These are phyloP conservation scores for Colletotrichum sp. DNA, from an alignment of 2,329 filamentous ascomycete genomes.

Conservation along the genomic window DNA sequence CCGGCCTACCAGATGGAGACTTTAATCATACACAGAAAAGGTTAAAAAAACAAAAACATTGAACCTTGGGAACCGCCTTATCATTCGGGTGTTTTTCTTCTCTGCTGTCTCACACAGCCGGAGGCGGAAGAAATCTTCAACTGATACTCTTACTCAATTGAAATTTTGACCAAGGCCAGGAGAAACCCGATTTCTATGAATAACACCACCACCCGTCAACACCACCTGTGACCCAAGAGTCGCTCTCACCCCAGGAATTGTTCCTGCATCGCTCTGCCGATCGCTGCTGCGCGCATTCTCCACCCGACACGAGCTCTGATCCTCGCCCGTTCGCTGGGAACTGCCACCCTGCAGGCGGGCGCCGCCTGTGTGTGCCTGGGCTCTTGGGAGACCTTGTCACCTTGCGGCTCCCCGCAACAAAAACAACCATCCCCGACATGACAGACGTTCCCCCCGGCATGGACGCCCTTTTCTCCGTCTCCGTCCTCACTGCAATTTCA, in stretches of 20 bases:
- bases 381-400: not conserved
- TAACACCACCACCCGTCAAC: not conserved
- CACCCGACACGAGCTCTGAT: conserved; percentile 8
- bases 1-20: not conserved
- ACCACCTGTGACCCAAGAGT: not conserved
- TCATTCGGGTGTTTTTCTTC: not conserved
- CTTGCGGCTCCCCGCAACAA: not conserved
- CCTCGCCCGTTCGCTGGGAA: not conserved
- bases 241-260: not conserved
- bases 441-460: not conserved
- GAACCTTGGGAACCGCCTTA: not conserved
- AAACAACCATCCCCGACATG: not conserved
- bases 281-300: not conserved
- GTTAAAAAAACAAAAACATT: not conserved
- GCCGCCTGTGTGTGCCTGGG: not conserved
- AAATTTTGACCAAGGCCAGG: not conserved
- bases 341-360: not conserved
- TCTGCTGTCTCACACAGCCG: not conserved
- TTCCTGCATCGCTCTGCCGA: not conserved
- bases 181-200: not conserved
- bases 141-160: not conserved
- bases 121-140: not conserved
- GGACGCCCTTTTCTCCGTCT: not conserved
- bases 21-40: not conserved
- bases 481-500: not conserved